These are phyloP conservation scores for Blastobotrys indianensis DNA, from an alignment of 1,139 yeast genomes.

Conservation along the genomic window DNA sequence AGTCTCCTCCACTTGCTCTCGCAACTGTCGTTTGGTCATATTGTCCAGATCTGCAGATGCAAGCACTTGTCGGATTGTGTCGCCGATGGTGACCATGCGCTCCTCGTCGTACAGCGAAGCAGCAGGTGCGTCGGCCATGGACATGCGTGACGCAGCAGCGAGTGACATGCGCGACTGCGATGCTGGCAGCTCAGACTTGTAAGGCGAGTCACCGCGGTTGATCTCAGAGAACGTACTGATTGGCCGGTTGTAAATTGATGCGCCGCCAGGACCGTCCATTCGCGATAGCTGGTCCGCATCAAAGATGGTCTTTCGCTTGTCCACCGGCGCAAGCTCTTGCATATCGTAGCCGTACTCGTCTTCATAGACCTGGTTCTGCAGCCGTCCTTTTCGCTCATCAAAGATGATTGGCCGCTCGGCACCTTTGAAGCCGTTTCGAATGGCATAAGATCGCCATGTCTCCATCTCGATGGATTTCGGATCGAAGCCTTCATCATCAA, in stretches of 20 bases:
- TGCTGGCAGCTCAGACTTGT: not conserved
- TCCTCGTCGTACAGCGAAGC: constrained; percentile 18
- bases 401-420: constrained; percentile 33
- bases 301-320: constrained; percentile 11
- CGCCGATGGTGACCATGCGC: constrained; percentile 21
- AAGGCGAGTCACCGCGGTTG: not conserved
- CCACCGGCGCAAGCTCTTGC: constrained; percentile 23
- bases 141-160: constrained; percentile 14
- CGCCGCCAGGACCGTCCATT: constrained; percentile 6
- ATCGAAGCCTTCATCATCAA: constrained; percentile 32
- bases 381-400: constrained; percentile 28
- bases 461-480: constrained; percentile 33
- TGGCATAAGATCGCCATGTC: constrained; percentile 34
- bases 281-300: constrained; percentile 12
- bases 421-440: constrained; percentile 33
- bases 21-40: constrained; percentile 35
- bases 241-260: constrained; percentile 20
- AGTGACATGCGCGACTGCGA: constrained; percentile 18
- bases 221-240: constrained; percentile 21
- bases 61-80: constrained; percentile 30
- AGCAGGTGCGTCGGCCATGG: constrained; percentile 4
- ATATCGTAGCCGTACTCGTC: constrained; percentile 25
- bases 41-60: constrained; percentile 33
- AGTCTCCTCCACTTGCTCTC: constrained; percentile 35
- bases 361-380: constrained; percentile 19